A percentile compares a stretch with the other conserved stretches of the same genome.
Conservation (phyloP, 495 filamentous ascomycete genomes). For the Aspergillus carlsbadensis region DNA sequence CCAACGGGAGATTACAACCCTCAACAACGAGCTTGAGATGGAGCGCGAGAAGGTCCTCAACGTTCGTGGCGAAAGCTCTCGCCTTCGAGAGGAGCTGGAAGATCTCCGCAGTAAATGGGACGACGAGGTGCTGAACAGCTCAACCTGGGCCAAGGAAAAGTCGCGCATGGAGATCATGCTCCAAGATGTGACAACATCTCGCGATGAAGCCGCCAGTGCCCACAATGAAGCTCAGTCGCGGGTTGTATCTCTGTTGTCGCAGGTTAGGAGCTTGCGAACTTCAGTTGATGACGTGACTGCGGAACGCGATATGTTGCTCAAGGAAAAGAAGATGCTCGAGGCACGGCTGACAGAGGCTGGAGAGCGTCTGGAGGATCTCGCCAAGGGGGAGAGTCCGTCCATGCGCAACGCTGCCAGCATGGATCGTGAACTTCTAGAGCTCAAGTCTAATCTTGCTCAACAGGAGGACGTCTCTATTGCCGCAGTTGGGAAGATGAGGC, state of each 20-base stretch:
- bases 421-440: slow-evolving; percentile 85
- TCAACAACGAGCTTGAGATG: slow-evolving; percentile 90
- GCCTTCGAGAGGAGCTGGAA: slow-evolving; percentile 90
- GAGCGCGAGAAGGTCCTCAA: slow-evolving; percentile 82
- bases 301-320: slow-evolving; percentile 79
- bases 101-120: slow-evolving; percentile 97
- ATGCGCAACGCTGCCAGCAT: slow-evolving; percentile 89
- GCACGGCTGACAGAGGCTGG: slow-evolving; percentile 83
- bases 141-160: slow-evolving; percentile 98
- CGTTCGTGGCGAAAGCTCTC: slow-evolving; percentile 64
- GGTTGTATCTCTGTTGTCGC: slow-evolving; percentile 86
- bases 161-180: slow-evolving; percentile 85
- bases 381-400: slow-evolving; percentile 81
- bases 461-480: slow-evolving; percentile 92
- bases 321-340: slow-evolving; percentile 90
- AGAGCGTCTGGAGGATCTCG: slow-evolving; percentile 87
- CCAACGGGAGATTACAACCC: slow-evolving; percentile 82
- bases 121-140: slow-evolving; percentile 95
- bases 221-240: slow-evolving; percentile 94
- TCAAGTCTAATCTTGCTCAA: slow-evolving; percentile 86
- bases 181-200: slow-evolving; percentile 82
- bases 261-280: slow-evolving; percentile 81
- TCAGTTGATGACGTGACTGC: slow-evolving; percentile 81
- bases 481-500: slow-evolving; percentile 97
- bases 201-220: slow-evolving; percentile 88